Conservation (phyloP, 306 rosid species). For the Fagus crenata region DNA sequence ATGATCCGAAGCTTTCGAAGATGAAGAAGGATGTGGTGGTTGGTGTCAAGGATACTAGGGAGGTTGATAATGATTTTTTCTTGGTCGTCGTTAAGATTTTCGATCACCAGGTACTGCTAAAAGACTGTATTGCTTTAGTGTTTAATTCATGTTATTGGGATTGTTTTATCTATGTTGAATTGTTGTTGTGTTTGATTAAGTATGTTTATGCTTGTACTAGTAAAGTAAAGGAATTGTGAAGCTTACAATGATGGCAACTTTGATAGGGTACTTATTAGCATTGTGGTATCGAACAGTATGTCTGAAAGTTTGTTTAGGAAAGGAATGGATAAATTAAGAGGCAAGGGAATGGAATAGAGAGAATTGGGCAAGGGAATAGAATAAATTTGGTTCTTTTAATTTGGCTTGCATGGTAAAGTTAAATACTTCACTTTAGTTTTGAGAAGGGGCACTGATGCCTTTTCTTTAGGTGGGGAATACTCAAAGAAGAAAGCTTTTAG, state of each 20-base stretch:
- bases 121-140: neutral
- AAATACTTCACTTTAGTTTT: neutral
- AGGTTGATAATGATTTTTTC: conserved; percentile 96
- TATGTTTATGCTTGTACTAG: neutral
- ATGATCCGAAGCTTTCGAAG: conserved; percentile 80
- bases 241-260: neutral
- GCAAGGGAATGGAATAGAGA: too few relatives aligned
- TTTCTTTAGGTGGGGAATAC: neutral
- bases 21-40: conserved; percentile 96
- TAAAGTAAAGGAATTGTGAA: neutral
- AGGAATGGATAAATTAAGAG: too few relatives aligned
- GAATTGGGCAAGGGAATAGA: too few relatives aligned
- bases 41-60: conserved; percentile 83
- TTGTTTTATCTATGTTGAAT: neutral
- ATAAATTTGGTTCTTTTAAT: too few relatives aligned
- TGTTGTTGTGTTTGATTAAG: neutral
- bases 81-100: conserved; percentile 84
- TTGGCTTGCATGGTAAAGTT: too few relatives aligned
- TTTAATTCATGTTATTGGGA: neutral
- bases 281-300: too few relatives aligned
- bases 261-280: neutral
- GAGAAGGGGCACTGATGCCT: neutral
- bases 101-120: conserved; percentile 74
- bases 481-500: neutral
- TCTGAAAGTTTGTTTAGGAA: too few relatives aligned